Evolutionary conservation across 768 basidiomycete genomes (phyloP).

Genomic region (Suillus subaureus): DNA sequence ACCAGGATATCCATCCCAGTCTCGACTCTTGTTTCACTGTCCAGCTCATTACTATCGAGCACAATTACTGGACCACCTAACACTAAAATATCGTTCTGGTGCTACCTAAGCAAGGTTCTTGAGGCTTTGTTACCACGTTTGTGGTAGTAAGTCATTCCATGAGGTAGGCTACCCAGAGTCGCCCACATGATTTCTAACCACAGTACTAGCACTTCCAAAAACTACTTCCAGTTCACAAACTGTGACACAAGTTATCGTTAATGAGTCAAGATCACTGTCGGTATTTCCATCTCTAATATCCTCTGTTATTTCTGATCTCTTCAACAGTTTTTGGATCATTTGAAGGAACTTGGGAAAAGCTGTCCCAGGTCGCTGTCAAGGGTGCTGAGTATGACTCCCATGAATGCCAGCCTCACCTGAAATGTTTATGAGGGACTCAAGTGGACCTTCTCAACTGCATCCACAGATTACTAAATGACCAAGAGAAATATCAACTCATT

Average conservation of each 20-base stretch:
- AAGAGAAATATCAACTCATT: not conserved
- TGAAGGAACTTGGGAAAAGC: conserved; percentile 3
- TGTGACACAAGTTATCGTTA: not conserved
- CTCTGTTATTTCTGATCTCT: not conserved
- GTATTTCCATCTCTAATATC: not conserved
- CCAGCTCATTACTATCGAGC: not conserved
- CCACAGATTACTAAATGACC: not conserved
- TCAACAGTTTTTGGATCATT: not conserved
- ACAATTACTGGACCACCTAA: not conserved
- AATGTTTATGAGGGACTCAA: not conserved
- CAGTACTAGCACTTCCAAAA: not conserved
- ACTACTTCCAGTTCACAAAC: not conserved
- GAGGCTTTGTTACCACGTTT: not conserved
- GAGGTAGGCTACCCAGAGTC: too few relatives aligned
- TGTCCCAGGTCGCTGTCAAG: not conserved
- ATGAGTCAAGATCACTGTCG: conserved; percentile 1
- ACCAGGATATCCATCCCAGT: not conserved
- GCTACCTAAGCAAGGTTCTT: not conserved
- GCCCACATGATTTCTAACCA: not conserved
- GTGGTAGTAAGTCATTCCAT: not conserved
- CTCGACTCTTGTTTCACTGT: not conserved
- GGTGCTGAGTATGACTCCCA: conserved; percentile 2
- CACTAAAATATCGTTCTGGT: not conserved
- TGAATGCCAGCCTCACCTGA: not conserved
- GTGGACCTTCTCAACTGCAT: not conserved